These are phyloP conservation scores for Pilaira anomala DNA, from an alignment of 192 early-diverging fungal species.

Conservation along the genomic window DNA sequence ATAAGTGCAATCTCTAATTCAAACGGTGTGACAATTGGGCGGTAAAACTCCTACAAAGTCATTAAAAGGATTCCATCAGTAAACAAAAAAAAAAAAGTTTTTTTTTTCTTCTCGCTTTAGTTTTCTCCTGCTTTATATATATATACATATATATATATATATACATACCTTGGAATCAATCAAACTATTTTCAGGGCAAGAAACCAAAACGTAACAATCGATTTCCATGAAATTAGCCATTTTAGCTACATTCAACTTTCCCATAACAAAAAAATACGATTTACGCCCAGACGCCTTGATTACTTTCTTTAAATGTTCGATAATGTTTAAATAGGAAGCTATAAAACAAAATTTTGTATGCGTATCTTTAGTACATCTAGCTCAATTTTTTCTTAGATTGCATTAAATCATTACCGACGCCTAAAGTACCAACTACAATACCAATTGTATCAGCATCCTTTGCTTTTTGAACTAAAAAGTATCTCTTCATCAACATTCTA, in stretches of 20 bases:
- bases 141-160: no score
- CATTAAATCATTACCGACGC: conserved; percentile 64
- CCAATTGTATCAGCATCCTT: conserved; percentile 90
- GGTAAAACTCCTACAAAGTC: conserved; percentile 68
- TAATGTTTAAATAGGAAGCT: conserved; percentile 82
- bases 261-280: conserved; percentile 57
- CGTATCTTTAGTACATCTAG: no score
- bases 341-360: not conserved
- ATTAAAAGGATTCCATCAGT: no score
- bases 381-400: not conserved
- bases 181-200: conserved; percentile 87
- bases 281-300: conserved; percentile 74
- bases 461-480: conserved; percentile 86
- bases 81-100: not conserved
- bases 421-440: conserved; percentile 93
- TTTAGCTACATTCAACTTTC: conserved; percentile 93
- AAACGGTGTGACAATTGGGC: conserved; percentile 91
- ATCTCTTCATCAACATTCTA: conserved; percentile 60
- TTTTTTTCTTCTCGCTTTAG: not conserved
- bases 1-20: conserved; percentile 83
- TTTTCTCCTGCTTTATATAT: not conserved
- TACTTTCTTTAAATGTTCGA: conserved; percentile 74
- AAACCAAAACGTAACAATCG: conserved; percentile 86
- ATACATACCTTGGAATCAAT: conserved; percentile 67
- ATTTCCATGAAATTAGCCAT: conserved; percentile 96